Percentiles rank a stretch among this genome's conserved stretches.
phyloP scores from a whole-genome alignment of 176 grass and related monocot genomes.

The Microstegium vimineum region DNA sequence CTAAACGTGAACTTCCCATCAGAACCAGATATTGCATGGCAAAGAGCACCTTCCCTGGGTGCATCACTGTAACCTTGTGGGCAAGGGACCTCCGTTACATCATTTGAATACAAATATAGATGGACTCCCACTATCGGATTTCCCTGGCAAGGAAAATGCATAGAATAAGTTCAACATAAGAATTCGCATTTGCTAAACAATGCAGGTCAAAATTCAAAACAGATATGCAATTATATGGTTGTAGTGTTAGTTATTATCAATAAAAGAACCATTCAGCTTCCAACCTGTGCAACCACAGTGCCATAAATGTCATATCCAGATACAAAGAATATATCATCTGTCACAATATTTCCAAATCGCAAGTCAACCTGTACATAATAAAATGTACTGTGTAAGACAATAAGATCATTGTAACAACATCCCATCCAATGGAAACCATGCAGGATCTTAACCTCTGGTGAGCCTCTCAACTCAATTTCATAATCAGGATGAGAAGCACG shows the following conservation, averaged over 20 bases:
- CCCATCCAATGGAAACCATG: conserved; percentile 11
- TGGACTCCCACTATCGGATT: conserved; percentile 96
- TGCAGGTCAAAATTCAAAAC: conserved; percentile 2
- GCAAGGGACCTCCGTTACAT: conserved; percentile 61
- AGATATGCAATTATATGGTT: background rate
- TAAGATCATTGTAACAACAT: background rate
- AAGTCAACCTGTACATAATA: conserved; percentile 67
- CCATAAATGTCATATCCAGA: conserved; percentile 85
- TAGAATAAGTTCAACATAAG: conserved; percentile 4
- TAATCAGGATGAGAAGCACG: conserved; percentile 72
- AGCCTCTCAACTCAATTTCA: conserved; percentile 65
- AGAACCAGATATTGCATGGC: conserved; percentile 80
- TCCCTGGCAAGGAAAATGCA: conserved; percentile 45
- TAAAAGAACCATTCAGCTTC: background rate
- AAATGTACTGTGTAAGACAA: conserved; percentile 24
- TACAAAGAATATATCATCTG: conserved; percentile 86
- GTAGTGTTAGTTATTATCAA: background rate
- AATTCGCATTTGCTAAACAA: conserved; percentile 18
- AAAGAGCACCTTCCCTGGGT: conserved; percentile 72
- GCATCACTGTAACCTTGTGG: conserved; percentile 54
- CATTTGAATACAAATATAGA: conserved; percentile 87
- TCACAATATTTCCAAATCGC: conserved; percentile 76
- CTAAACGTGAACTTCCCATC: conserved; percentile 83
- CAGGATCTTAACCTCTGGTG: conserved; percentile 61
- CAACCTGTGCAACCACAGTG: conserved; percentile 89